Base-by-base conservation (phyloP, 2,329 filamentous ascomycete species). In the Penicillium sp. region DNA sequence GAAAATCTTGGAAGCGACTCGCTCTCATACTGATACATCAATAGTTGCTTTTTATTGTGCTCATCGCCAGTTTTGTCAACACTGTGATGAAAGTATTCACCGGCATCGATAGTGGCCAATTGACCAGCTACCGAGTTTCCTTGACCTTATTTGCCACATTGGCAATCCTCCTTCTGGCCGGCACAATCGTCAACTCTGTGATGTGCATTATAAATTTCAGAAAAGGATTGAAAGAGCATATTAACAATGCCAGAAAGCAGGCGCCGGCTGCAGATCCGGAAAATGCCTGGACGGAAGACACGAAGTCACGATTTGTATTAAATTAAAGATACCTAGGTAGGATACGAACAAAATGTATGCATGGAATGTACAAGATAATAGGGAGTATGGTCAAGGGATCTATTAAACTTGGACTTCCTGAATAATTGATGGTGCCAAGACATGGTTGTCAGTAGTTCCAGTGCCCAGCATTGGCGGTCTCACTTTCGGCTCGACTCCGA, bases 201-300 rank as follows among this genome's bases (percentile, higher is more conserved):
- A n/a, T 57, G 44, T 65, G 63, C 48, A 64, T 65, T 13, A 10
- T 57, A 16, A 64, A 62, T 24, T 65, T 65, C 22, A 52, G 56
- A 13, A 65, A 65, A 48, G 63, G 63, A 13, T 43, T 65, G 42
- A 65, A 64, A 6, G 37, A 56, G 16, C 57, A 64, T 46, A 58
- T 61, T n/a, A 52, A 56, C 11, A 52, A 48, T 11, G 48, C 51
- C 3, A 31, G 54, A 37, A 49, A 37, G 21, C 52, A 27, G 22
- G 24, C 51, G 39, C 43, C 51, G 13, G 24, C 31, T 42, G 16
- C 44, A n/a, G 35, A 55, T 42, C 16, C 44, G 24, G 54, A 55
- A 11, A 44, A 54, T 33, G 13, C 48, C 33, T 50, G 35, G 39
- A 52, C 19, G 14, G 35, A 44, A 24, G 51, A 52, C 16, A 31